phyloP scores from a whole-genome alignment of 805 yeast species.

The Yarrowia divulgata region DNA sequence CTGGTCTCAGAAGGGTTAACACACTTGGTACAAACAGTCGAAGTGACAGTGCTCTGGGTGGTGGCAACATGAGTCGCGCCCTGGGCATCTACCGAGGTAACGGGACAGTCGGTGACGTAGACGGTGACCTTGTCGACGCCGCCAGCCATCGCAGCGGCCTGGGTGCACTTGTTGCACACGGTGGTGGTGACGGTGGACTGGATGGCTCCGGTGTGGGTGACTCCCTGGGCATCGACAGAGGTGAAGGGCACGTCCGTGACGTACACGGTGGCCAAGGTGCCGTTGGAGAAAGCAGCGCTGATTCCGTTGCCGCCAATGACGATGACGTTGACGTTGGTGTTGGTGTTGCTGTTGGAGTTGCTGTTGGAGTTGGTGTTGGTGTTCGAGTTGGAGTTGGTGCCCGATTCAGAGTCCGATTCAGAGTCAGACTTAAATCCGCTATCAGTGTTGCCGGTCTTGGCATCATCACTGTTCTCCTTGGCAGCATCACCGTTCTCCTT shows the following conservation, averaged over 20 bases:
- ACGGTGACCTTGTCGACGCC: constrained; percentile 4
- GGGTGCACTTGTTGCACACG: constrained; percentile 15
- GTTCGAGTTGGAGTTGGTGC: background rate
- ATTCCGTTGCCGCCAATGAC: background rate
- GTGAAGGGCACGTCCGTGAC: constrained; percentile 15
- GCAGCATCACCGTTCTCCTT: too few relatives aligned
- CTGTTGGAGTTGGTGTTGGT: background rate
- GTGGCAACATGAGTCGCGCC: background rate
- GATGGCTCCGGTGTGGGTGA: constrained; percentile 1
- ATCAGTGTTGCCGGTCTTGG: background rate
- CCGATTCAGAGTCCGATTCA: too few relatives aligned
- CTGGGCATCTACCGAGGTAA: constrained; percentile 4
- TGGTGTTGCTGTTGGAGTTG: background rate
- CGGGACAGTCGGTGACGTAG: constrained; percentile 23
- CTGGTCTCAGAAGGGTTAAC: constrained; percentile 3
- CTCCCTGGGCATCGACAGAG: constrained; percentile 4
- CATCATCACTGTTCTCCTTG: background rate
- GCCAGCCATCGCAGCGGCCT: background rate
- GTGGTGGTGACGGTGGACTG: constrained; percentile 15
- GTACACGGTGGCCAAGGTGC: background rate
- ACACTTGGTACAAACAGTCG: constrained; percentile 23
- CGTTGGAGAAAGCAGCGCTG: constrained; percentile 4
- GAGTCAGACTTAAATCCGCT: too few relatives aligned
- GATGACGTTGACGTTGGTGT: constrained; percentile 7
- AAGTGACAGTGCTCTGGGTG: constrained; percentile 21